These are phyloP conservation scores for Verticillium isaacii DNA, from an alignment of 2,329 filamentous ascomycete species.

Conservation along the genomic window DNA sequence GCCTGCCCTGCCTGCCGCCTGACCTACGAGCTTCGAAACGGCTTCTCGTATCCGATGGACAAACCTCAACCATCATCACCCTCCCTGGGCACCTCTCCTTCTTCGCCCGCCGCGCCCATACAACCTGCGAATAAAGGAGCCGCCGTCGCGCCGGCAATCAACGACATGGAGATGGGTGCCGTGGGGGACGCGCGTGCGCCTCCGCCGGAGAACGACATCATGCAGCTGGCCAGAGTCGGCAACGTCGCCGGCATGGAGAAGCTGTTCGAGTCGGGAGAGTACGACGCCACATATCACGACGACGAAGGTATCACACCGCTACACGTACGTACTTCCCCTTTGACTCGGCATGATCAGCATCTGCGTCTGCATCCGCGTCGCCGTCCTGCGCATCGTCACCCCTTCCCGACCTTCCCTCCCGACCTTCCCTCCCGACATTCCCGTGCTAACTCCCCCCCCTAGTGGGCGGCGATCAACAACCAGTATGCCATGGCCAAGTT, in stretches of 20 bases:
- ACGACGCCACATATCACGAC: constrained; percentile 77
- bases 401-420: neutral
- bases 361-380: too few species aligned
- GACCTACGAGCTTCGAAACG: neutral
- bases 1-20: neutral
- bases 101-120: constrained; percentile 33
- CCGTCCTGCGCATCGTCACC: neutral
- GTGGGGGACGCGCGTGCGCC: constrained; percentile 32
- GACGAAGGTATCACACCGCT: constrained; percentile 92
- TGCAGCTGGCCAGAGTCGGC: constrained; percentile 88
- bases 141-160: constrained; percentile 50
- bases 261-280: constrained; percentile 79
- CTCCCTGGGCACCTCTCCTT: neutral
- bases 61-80: constrained; percentile 24
- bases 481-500: constrained; percentile 97
- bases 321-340: constrained; percentile 59
- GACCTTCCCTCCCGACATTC: neutral
- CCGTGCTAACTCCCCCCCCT: constrained; percentile 16
- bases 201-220: constrained; percentile 70
- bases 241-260: constrained; percentile 84
- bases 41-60: constrained; percentile 28
- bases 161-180: constrained; percentile 51
- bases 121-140: constrained; percentile 52
- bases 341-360: neutral
- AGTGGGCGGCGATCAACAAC: constrained; percentile 99